A percentile compares a stretch with the other conserved stretches of the same genome.
These are phyloP conservation scores for Epichloe gansuensis DNA, from an alignment of 2,329 filamentous ascomycete species.

Conservation along the genomic window DNA sequence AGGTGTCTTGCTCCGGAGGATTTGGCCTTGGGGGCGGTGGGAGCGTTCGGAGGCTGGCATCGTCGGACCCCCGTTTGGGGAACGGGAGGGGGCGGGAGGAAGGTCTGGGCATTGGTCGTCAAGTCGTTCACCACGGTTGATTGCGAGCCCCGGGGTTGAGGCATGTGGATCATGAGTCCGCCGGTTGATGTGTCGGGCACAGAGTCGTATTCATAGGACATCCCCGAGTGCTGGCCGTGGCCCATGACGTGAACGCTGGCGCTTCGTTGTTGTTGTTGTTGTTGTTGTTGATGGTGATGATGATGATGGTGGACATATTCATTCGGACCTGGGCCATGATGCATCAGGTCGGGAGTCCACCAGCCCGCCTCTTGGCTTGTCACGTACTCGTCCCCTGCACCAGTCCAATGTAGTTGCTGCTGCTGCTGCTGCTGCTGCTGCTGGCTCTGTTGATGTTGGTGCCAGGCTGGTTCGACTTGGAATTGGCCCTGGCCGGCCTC, in stretches of 20 bases:
- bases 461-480: conserved; percentile 9
- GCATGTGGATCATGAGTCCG: conserved; percentile 44
- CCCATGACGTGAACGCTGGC: conserved; percentile 27
- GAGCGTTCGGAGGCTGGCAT: conserved; percentile 22
- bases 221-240: conserved; percentile 27
- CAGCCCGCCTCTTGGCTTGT: conserved; percentile 14
- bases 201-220: conserved; percentile 27
- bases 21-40: conserved; percentile 38
- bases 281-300: neutral
- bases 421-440: conserved; percentile 15
- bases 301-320: conserved; percentile 7
- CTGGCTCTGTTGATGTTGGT: conserved; percentile 13
- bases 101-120: conserved; percentile 21
- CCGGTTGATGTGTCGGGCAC: conserved; percentile 19
- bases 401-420: conserved; percentile 12
- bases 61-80: conserved; percentile 6
- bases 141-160: conserved; percentile 27
- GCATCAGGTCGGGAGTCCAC: conserved; percentile 21
- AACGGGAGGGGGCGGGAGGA: conserved; percentile 20
- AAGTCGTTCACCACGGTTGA: conserved; percentile 26
- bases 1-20: conserved; percentile 41
- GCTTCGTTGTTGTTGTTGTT: conserved; percentile 12
- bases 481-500: conserved; percentile 17
- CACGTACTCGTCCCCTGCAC: conserved; percentile 18
- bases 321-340: conserved; percentile 11